Evolutionary conservation across 2,329 filamentous ascomycete genomes (phyloP), one percentile per base, ranked within the genome.

Genomic region (Venturia asperata): DNA sequence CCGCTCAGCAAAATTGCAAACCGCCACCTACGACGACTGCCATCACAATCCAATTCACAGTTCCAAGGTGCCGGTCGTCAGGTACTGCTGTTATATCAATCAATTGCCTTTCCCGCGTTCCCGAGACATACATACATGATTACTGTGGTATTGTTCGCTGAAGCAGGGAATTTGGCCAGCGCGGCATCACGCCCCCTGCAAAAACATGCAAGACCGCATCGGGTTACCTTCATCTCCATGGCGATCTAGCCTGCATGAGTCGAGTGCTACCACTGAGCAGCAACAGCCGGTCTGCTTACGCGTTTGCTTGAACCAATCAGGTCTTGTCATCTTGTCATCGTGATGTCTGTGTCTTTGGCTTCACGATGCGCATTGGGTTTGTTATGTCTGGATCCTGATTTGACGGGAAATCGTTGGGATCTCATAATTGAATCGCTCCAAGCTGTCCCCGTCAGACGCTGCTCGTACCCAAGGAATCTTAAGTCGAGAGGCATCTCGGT

Each of bases 191-290:
- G 5, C 3, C 27, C 13, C 27, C 24, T 56, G 24, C 49, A 19
- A 24, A 34, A 49, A 56, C 49, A 56, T 56, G 49, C 24, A 56
- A n/a, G 52, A 19, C 52, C 19, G 52, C 30, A 58, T n/a, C 30
- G 52, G 30, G 4, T 7, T 56, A 1, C 30, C 15, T 19, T 55
- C 24, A 34, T 11, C 19, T 15, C 30, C 27, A 56, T 56, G 52
- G 27, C 30, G 52, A 56, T 56, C 52, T 56, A 56, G 27, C 52
- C 52, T 56, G 52, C 27, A 34, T n/a, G n/a, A 37, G 13, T 27
- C 27, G 17, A 10, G 13, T 56, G 5, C 3, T 19, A 56, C 27
- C 30, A 37, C 15, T 19, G 13, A 30, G 11, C 27, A 58, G 19
- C 24, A 58, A 37, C 52, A 37, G n/a, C 15, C 1, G 17, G 6